These are phyloP conservation scores for Penicillium concentricum DNA, from an alignment of 2,329 filamentous ascomycete species.

Conservation along the genomic window DNA sequence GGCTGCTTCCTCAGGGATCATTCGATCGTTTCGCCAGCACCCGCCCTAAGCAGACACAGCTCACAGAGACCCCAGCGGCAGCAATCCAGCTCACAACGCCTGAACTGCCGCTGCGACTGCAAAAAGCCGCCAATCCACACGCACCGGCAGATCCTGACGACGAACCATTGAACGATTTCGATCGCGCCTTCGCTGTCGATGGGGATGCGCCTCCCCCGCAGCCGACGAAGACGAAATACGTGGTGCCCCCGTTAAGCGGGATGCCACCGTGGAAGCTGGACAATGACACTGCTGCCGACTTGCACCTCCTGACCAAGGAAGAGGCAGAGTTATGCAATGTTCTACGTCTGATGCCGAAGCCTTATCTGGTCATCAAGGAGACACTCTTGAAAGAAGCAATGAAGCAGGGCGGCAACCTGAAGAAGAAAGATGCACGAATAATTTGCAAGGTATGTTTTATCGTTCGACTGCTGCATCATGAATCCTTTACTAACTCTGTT, in stretches of 20 bases:
- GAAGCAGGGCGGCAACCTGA: constrained; percentile 81
- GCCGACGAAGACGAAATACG: constrained; percentile 52
- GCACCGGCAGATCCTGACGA: constrained; percentile 33
- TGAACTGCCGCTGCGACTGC: constrained; percentile 67
- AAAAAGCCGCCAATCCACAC: constrained; percentile 38
- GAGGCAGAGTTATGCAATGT: constrained; percentile 84
- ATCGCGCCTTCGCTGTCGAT: constrained; percentile 54
- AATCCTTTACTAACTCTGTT: constrained; percentile 17
- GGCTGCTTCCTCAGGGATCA: constrained; percentile 67
- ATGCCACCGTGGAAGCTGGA: constrained; percentile 60
- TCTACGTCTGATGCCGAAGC: constrained; percentile 84
- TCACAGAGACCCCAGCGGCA: constrained; percentile 70
- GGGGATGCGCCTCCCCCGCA: constrained; percentile 43
- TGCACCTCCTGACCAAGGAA: constrained; percentile 80
- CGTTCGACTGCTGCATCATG: background rate
- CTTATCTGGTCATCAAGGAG: constrained; percentile 93
- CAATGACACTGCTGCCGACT: constrained; percentile 71
- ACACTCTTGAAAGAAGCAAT: constrained; percentile 86
- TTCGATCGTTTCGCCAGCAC: constrained; percentile 80
- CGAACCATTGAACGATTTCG: constrained; percentile 51
- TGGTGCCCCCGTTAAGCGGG: constrained; percentile 49
- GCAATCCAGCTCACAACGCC: constrained; percentile 75
- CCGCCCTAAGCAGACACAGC: constrained; percentile 67
- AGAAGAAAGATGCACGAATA: constrained; percentile 90
- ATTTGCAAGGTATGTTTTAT: constrained; percentile 60